These are phyloP conservation scores for Vararia minispora DNA, from an alignment of 768 basidiomycete species.

Conservation along the genomic window DNA sequence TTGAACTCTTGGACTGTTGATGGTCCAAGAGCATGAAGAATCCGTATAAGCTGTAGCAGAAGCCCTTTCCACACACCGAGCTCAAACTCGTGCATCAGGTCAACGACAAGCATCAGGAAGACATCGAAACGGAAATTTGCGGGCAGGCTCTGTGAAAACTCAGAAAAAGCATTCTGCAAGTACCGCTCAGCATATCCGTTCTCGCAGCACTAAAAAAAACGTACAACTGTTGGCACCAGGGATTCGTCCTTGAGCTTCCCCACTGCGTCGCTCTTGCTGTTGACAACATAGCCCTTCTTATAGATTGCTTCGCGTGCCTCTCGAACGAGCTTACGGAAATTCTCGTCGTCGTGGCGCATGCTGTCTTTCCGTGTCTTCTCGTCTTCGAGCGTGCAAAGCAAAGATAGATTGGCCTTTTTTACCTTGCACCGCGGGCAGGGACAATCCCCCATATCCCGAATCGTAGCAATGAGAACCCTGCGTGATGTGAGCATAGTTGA, in stretches of 20 bases:
- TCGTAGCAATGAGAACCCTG: constrained; percentile 19
- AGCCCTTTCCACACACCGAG: constrained; percentile 22
- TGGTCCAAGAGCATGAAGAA: constrained; percentile 9
- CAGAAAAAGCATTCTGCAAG: background rate
- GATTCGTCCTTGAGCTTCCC: constrained; percentile 11
- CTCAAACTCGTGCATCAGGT: constrained; percentile 23
- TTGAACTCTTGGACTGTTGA: constrained; percentile 11
- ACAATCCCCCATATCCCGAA: constrained; percentile 21
- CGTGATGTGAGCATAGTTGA: background rate
- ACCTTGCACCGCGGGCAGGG: constrained; percentile 23
- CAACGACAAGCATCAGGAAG: constrained; percentile 17
- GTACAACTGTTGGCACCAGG: constrained; percentile 12
- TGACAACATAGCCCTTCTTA: constrained; percentile 6
- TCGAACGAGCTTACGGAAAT: background rate
- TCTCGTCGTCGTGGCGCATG: background rate
- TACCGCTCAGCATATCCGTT: constrained; percentile 3
- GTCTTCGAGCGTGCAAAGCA: constrained; percentile 12
- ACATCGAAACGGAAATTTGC: constrained; percentile 13
- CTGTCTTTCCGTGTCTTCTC: background rate
- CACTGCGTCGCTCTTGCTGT: background rate
- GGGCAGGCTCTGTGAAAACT: background rate
- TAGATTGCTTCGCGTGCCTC: constrained; percentile 13
- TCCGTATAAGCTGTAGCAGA: constrained; percentile 19
- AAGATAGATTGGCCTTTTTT: constrained; percentile 8
- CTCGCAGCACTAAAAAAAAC: constrained; percentile 19